These are phyloP conservation scores for Juncus effusus DNA, from an alignment of 176 grass and related monocot genomes.

Conservation along the genomic window DNA sequence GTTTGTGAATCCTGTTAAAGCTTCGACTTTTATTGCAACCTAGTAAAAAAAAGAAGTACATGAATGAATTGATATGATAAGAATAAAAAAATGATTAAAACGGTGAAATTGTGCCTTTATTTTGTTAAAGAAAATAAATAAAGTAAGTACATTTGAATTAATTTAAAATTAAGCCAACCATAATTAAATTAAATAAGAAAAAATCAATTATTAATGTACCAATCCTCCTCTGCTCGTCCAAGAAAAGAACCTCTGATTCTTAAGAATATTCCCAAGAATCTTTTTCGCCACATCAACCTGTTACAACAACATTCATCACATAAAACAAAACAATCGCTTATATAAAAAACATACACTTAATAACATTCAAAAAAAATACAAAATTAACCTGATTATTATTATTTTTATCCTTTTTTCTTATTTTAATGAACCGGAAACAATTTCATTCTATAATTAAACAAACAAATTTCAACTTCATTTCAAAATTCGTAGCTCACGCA, in stretches of 20 bases:
- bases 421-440: too few relatives aligned
- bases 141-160: neutral
- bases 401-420: too few relatives aligned
- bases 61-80: neutral
- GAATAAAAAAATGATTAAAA: too few relatives aligned
- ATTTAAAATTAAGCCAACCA: neutral
- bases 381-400: neutral
- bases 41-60: conserved; percentile 30
- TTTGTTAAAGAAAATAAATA: too few relatives aligned
- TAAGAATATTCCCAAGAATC: conserved; percentile 68
- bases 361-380: conserved; percentile 12
- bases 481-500: neutral
- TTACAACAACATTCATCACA: conserved; percentile 7
- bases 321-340: neutral
- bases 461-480: too few relatives aligned
- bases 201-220: conserved; percentile 33
- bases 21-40: conserved; percentile 82
- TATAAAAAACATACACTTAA: conserved; percentile 10
- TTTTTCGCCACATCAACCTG: conserved; percentile 79
- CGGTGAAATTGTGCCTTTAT: too few relatives aligned
- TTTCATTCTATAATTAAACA: too few relatives aligned
- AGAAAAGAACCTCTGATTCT: conserved; percentile 54
- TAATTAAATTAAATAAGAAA: neutral
- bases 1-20: conserved; percentile 66
- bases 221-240: conserved; percentile 94